Evolutionary conservation across 768 basidiomycete species (phyloP).

Genomic region (Lepiota brunneoincarnata): DNA sequence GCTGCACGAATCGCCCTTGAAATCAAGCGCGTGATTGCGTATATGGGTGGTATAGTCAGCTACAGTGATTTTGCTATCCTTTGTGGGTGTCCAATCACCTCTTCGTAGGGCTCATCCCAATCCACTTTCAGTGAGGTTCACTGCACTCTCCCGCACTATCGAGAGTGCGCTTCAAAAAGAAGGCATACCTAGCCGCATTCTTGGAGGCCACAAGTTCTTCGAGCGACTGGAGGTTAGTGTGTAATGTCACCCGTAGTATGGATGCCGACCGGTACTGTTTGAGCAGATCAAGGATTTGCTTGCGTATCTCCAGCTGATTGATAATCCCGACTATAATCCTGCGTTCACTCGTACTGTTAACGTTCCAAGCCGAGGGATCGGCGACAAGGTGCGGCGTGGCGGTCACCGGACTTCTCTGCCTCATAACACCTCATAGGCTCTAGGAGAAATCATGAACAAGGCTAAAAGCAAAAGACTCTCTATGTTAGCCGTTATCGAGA

Average conservation of each 20-base stretch:
- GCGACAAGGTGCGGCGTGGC: constrained; percentile 59
- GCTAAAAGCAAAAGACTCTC: constrained; percentile 52
- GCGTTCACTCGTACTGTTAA: constrained; percentile 75
- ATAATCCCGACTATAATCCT: constrained; percentile 65
- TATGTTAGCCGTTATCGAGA: constrained; percentile 58
- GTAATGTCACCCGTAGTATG: not conserved
- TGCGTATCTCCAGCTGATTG: constrained; percentile 79
- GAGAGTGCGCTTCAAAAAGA: constrained; percentile 76
- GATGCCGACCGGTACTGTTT: not conserved
- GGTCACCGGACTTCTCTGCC: not conserved
- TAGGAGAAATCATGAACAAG: constrained; percentile 52
- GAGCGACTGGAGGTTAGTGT: constrained; percentile 68
- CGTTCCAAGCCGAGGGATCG: constrained; percentile 67
- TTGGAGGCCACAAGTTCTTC: constrained; percentile 85
- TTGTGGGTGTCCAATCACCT: constrained; percentile 39
- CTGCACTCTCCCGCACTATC: constrained; percentile 71
- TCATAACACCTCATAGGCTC: constrained; percentile 39
- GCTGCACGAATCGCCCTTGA: constrained; percentile 71
- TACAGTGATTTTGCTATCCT: constrained; percentile 84
- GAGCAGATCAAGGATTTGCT: constrained; percentile 75
- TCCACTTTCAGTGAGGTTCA: constrained; percentile 63
- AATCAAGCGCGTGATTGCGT: constrained; percentile 74
- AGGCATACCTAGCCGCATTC: constrained; percentile 72
- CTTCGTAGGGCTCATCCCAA: not conserved
- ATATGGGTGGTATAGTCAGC: constrained; percentile 64